Conservation (phyloP, 2,329 filamentous ascomycete species). For the Trichoderma brevicompactum region DNA sequence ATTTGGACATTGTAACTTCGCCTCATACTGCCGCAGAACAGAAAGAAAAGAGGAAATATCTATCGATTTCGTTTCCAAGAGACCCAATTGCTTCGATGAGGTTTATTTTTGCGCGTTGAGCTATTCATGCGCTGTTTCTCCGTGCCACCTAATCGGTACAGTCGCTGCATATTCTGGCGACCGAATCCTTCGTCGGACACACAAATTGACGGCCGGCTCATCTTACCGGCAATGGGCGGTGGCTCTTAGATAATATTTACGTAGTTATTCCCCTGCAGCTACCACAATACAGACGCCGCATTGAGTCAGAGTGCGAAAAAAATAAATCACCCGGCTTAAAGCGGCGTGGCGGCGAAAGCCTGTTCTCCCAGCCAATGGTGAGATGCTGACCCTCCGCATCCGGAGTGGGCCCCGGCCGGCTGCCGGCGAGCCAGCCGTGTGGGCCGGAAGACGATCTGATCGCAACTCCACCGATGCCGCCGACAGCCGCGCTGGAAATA, state of each 20-base stretch:
- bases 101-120: not conserved
- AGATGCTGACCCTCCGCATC: slow-evolving; percentile 6
- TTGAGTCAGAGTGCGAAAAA: not conserved
- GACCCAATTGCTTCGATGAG: not conserved
- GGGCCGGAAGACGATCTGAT: slow-evolving; percentile 22
- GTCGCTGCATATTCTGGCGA: not conserved
- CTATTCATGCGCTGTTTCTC: not conserved
- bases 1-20: not conserved
- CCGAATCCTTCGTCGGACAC: not conserved
- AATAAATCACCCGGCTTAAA: slow-evolving; percentile 9
- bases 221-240: slow-evolving; percentile 2
- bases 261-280: not conserved
- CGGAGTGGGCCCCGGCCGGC: slow-evolving; percentile 31
- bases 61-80: not conserved
- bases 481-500: slow-evolving; percentile 33
- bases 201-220: not conserved
- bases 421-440: slow-evolving; percentile 28
- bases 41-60: not conserved
- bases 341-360: slow-evolving; percentile 23
- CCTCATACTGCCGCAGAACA: not conserved
- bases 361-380: not conserved
- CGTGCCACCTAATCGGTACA: too few relatives aligned
- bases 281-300: too few relatives aligned
- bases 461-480: slow-evolving; percentile 34
- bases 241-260: slow-evolving; percentile 24